Evolutionary conservation across 2,329 filamentous ascomycete genomes (phyloP).

Genomic region (Colletotrichum eremochloae): DNA sequence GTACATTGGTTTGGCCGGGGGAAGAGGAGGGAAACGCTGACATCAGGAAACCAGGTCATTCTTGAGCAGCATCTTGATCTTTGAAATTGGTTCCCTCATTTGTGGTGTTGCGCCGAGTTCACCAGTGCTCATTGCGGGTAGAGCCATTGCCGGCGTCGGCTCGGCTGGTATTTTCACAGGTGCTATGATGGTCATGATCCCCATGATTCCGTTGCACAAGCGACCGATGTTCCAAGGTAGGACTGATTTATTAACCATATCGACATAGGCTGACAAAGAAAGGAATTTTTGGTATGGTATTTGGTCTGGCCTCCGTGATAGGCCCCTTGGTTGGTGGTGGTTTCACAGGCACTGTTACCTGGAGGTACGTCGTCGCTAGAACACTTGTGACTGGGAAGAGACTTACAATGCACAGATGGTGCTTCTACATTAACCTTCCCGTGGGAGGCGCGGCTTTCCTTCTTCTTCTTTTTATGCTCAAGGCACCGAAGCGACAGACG

Average conservation of each 20-base stretch:
- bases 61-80: constrained; percentile 62
- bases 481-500: constrained; percentile 53
- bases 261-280: neutral
- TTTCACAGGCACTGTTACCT: constrained; percentile 62
- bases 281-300: constrained; percentile 67
- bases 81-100: constrained; percentile 67
- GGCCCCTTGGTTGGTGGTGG: constrained; percentile 68
- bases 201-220: constrained; percentile 71
- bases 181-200: constrained; percentile 68
- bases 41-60: constrained; percentile 53
- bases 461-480: constrained; percentile 63
- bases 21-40: neutral
- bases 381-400: neutral
- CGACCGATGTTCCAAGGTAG: constrained; percentile 68
- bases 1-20: constrained; percentile 38
- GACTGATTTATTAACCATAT: neutral
- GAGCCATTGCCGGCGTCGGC: constrained; percentile 69
- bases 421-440: constrained; percentile 71
- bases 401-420: constrained; percentile 56
- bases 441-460: constrained; percentile 65
- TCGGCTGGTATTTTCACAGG: constrained; percentile 71
- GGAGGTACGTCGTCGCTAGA: constrained; percentile 54
- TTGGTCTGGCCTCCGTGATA: constrained; percentile 66
- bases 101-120: constrained; percentile 69
- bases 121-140: constrained; percentile 66